Base-by-base conservation (phyloP, 1,139 yeast species). In the Saccharomyces pastorianus region DNA sequence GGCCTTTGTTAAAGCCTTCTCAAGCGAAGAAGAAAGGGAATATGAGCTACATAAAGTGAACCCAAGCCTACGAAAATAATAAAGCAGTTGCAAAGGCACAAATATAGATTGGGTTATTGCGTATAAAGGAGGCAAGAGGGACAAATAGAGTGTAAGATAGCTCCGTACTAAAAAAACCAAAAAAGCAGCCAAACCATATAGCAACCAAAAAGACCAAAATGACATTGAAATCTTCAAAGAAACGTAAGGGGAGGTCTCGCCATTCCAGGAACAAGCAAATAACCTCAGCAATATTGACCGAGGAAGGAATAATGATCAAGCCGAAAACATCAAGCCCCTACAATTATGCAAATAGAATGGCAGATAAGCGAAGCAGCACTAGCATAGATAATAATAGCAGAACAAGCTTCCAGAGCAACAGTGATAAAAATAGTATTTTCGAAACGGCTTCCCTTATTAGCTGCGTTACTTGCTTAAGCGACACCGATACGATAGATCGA, bases 391-490 rank as follows among this genome's bases (percentile, higher is more conserved):
- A 58, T 53, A 61, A 59, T 50, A 55, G 56, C 38, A 57, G 51
- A 26, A 42, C 54, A 34, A 58, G 53, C 50, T 51, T 51, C 38
- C 56, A 50, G 34, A 57, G 60, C 46, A 55, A 55, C 26, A 52
- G 54, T n/a, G 61, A 61, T 25, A 54, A 54, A 13, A 56, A 56
- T 41, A 58, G 60, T 44, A 55, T 57, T 27, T 59, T 64, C 29
- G 71, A 68, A 38, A 64, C 70, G 6, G 60, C 69, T 2, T 68
- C 71, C 6, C 52, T 64, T 27, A 61, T 67, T 49, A 67, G 71
- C 46, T 68, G 71, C 51, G 69, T 68, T 25, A 67, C 71, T 6
- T 68, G 71, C 50, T 50, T 68, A 46, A 67, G 71, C 48, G 70
- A 66, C 38, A 57, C 44, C 6, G 44, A 38, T 38, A 38, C 44